Base-by-base conservation (phyloP, 2,329 filamentous ascomycete species). In the Alternaria sp. region DNA sequence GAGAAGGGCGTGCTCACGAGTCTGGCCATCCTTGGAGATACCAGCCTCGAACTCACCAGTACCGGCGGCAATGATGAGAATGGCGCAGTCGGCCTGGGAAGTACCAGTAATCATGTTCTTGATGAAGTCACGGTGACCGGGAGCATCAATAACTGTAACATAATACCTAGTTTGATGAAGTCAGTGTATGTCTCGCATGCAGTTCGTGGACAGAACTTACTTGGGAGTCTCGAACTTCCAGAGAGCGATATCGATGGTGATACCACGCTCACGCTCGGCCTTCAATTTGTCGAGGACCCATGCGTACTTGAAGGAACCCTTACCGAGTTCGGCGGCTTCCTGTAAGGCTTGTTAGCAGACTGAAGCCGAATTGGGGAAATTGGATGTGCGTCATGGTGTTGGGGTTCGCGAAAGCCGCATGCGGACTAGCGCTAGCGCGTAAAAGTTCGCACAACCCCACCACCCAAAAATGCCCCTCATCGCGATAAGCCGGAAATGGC, bases 41-140 rank as follows among this genome's bases (percentile, higher is more conserved):
- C 96, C 96, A 92, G 96, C 96, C 91, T 99, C 96, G 91, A 99
- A 99, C 91, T 99, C 96, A 97, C 96, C 96, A 93, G 94, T 97
- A 89, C 96, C 96, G 82, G 96, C 94, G 81, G 95, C 96, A 87
- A 99, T 99, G 88, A 99, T 98, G 89, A 99, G 94, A 85, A 99
- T 93, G 82, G 96, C 96, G 88, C 96, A 98, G 84, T 99, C 96
- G 80, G 96, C 96, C 92, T 98, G 96, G 86, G 96, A 99, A 83
- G 96, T 98, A 94, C 96, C 96, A 92, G 96, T 98, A 86, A 99
- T 99, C 96, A 99, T 99, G 94, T 98, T 99, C 95, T 99, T 99
- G 93, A 99, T 98, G 90, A 98, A 99, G 84, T 99, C 96, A 96
- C 96, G 95, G 88, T 99, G 96, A 87, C 96, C 96, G 82, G 96